These are phyloP conservation scores for Pochonia chlamydosporia DNA, from an alignment of 2,329 filamentous ascomycete genomes.

Conservation along the genomic window DNA sequence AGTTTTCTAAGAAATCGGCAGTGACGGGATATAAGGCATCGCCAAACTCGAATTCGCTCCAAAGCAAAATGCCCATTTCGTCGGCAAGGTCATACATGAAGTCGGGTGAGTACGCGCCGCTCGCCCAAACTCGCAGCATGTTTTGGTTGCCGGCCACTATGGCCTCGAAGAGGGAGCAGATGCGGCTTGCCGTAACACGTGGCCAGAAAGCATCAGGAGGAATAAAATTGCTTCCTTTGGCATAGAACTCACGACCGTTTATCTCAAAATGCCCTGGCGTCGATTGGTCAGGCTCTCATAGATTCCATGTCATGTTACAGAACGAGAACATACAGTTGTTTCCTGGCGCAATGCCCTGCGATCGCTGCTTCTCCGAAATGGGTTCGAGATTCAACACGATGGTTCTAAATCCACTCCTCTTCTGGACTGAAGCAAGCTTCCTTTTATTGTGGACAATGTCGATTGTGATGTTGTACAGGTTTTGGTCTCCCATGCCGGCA, in stretches of 20 bases:
- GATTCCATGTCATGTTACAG: neutral
- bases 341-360: conserved; percentile 37
- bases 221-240: conserved; percentile 20
- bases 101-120: conserved; percentile 53
- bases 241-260: conserved; percentile 59
- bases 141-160: conserved; percentile 53
- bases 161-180: conserved; percentile 41
- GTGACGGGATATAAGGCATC: conserved; percentile 54
- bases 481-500: conserved; percentile 48
- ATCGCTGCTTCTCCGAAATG: conserved; percentile 47
- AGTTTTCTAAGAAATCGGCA: conserved; percentile 47
- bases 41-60: conserved; percentile 59
- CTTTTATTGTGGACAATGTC: conserved; percentile 33
- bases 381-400: conserved; percentile 53
- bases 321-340: conserved; percentile 28
- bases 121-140: conserved; percentile 59
- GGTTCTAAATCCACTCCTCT: conserved; percentile 55
- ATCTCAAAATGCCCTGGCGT: conserved; percentile 54
- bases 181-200: conserved; percentile 46
- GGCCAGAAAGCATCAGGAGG: conserved; percentile 16
- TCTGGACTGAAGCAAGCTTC: conserved; percentile 31
- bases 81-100: conserved; percentile 60
- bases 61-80: conserved; percentile 53
- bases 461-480: conserved; percentile 50
- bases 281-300: neutral